Evolutionary conservation across 1,284 basidiomycete species (phyloP).

Genomic region (Mycena citricolor): DNA sequence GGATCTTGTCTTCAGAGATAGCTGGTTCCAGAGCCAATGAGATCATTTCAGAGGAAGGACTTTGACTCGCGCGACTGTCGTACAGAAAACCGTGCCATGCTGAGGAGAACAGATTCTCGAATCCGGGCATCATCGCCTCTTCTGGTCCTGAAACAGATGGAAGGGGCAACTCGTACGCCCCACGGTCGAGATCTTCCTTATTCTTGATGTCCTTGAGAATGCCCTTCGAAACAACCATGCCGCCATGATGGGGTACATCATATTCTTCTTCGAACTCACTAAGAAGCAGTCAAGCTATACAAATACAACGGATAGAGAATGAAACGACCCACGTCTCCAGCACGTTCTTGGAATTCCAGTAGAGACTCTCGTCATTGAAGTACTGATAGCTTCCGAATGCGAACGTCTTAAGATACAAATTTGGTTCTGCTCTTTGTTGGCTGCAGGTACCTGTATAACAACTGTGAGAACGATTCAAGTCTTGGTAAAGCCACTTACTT

Average conservation of each 20-base stretch:
- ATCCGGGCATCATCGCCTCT: constrained; percentile 8
- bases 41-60: constrained; percentile 7
- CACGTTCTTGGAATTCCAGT: constrained; percentile 13
- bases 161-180: constrained; percentile 15
- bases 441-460: constrained; percentile 29
- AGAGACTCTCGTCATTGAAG: constrained; percentile 10
- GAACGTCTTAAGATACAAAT: constrained; percentile 29
- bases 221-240: constrained; percentile 17
- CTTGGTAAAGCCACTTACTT: not conserved
- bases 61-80: not conserved
- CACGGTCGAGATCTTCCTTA: constrained; percentile 21
- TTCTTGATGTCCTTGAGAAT: constrained; percentile 27
- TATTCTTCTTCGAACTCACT: constrained; percentile 22
- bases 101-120: constrained; percentile 18
- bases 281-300: no score
- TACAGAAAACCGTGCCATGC: constrained; percentile 17
- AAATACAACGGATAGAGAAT: constrained; percentile 26
- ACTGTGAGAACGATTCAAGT: constrained; percentile 3
- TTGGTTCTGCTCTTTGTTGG: constrained; percentile 30
- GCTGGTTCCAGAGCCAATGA: constrained; percentile 9
- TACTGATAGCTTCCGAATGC: constrained; percentile 18
- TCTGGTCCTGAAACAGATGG: constrained; percentile 5
- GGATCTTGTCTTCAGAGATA: constrained; percentile 9
- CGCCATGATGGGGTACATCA: constrained; percentile 20
- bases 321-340: constrained; percentile 17